Conservation (phyloP, 2,329 filamentous ascomycete species). For the Delphinella strobiligena region DNA sequence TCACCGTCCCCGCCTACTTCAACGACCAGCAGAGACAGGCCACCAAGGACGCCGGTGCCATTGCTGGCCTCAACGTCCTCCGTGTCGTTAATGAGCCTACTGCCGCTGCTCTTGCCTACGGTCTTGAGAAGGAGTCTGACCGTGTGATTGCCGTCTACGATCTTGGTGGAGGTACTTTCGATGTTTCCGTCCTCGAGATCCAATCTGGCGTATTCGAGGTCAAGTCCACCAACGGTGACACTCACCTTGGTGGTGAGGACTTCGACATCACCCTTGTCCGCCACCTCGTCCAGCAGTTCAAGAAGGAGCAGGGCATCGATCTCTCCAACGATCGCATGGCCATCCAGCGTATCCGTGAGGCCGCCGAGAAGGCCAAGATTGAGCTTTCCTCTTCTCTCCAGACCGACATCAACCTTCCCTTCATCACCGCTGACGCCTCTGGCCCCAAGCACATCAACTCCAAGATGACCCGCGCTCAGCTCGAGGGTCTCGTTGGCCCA, state of each 20-base stretch:
- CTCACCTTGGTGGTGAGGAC: conserved; percentile 94
- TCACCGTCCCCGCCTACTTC: conserved; percentile 96
- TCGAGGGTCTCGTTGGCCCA: conserved; percentile 85
- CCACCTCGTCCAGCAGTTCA: conserved; percentile 89
- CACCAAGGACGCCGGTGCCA: conserved; percentile 96
- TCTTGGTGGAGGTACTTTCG: conserved; percentile 96
- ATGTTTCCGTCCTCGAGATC: conserved; percentile 96
- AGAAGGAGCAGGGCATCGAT: conserved; percentile 88
- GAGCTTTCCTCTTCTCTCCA: conserved; percentile 90
- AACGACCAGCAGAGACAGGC: conserved; percentile 97
- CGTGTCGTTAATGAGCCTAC: conserved; percentile 98
- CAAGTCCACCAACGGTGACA: conserved; percentile 98
- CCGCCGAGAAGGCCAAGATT: conserved; percentile 98
- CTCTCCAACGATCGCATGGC: conserved; percentile 91
- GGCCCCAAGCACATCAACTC: conserved; percentile 97
- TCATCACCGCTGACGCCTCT: conserved; percentile 92
- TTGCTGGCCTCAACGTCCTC: conserved; percentile 88
- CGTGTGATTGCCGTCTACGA: conserved; percentile 90
- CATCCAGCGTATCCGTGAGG: conserved; percentile 97
- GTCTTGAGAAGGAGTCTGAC: conserved; percentile 88
- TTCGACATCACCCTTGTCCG: conserved; percentile 93
- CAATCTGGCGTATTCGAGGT: conserved; percentile 98
- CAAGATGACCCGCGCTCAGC: conserved; percentile 84
- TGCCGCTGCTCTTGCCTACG: conserved; percentile 88
- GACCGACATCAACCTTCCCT: conserved; percentile 96